Conservation (phyloP, 2,329 filamentous ascomycete species). For the Cercospora nicotianae region DNA sequence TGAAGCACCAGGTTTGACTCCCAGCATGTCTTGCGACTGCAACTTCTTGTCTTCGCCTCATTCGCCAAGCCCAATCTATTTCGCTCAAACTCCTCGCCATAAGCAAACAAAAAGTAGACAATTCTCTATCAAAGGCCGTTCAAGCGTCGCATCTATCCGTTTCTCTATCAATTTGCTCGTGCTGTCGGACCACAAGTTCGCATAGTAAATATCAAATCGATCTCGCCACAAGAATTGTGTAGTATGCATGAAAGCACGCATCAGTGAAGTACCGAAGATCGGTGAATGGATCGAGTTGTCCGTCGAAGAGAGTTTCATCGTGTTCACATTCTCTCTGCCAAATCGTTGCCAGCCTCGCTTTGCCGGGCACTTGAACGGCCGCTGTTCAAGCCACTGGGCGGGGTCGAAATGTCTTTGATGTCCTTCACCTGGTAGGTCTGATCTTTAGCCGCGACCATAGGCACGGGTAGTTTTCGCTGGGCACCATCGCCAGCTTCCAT, state of each 20-base stretch:
- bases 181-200: conserved; percentile 11
- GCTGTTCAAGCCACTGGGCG: conserved; percentile 70
- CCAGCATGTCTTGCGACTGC: conserved; percentile 31
- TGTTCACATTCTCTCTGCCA: conserved; percentile 32
- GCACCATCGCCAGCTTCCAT: conserved; percentile 85
- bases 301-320: neutral
- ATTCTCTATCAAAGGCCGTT: conserved; percentile 5
- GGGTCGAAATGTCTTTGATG: conserved; percentile 59
- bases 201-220: neutral
- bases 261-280: neutral
- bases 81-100: conserved; percentile 33
- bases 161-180: conserved; percentile 6
- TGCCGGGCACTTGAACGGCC: conserved; percentile 38
- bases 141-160: conserved; percentile 2
- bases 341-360: conserved; percentile 38
- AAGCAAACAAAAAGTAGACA: conserved; percentile 17
- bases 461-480: conserved; percentile 86
- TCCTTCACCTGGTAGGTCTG: conserved; percentile 63
- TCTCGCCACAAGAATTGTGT: neutral
- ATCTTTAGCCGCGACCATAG: conserved; percentile 65
- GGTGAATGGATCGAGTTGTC: neutral
- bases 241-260: neutral
- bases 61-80: conserved; percentile 31
- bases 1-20: conserved; percentile 12
- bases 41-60: conserved; percentile 16